Evolutionary conservation across 2,329 filamentous ascomycete genomes (phyloP), one percentile per base, ranked within the genome.

Genomic region (Nemania abortiva): DNA sequence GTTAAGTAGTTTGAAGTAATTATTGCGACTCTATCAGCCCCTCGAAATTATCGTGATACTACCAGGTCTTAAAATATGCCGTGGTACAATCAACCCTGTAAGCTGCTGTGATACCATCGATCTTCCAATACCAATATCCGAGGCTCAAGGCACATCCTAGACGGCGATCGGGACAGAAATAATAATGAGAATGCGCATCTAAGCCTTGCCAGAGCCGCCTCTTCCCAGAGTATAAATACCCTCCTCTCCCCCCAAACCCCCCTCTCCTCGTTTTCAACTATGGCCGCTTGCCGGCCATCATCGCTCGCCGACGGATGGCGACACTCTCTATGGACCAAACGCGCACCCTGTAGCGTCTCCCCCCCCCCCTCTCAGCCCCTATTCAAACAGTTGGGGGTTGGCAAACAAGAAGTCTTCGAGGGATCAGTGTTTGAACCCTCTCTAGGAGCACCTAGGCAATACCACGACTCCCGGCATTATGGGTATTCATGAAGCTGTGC

Each of bases 221-320:
- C 3, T 42, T 29, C 22, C 22, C 29, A 18, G 6, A 55, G 62
- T 58, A 69, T 69, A 66, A 58, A 62, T 37, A 2, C 2, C 27
- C 62, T 69, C 66, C 63, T 66, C 63, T 34, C 62, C 66, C 62
- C 66, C 66, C 57, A 62, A 18, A 18, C 57, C 66, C 62, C 66
- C 66, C 62, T 31, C 56, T 57, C 56, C 62, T 61, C 37, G 13
- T 57, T 58, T 68, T 63, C n/a, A 29, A 52, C 45, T 22, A 45
- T 62, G 58, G 64, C 3, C 53, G 47, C 65, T 54, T 24, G 42
- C 15, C 56, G 56, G 63, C 22, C 39, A 42, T 18, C 39, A 42
- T 42, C 39, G 15, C 13, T 42, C 15, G 5, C 15, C 11, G 13
- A 42, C 11, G 11, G 39, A 37, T 37, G 34, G 11, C 6, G 7